phyloP scores from a whole-genome alignment of 768 basidiomycete species.

The Tephrocybe rancida region DNA sequence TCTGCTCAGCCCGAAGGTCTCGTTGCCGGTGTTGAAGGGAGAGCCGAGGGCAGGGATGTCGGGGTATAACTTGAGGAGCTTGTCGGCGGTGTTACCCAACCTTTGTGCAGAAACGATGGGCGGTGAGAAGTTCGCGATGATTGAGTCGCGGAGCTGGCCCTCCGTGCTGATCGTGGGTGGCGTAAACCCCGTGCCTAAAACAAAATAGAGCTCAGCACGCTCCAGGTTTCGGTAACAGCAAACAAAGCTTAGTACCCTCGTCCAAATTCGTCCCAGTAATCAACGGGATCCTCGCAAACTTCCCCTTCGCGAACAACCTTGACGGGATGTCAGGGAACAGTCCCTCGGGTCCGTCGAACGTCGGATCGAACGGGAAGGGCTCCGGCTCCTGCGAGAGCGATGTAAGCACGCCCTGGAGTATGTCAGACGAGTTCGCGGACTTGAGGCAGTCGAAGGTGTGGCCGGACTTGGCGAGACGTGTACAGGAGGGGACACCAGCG shows the following conservation, averaged over 20 bases:
- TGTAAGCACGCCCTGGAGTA: constrained; percentile 27
- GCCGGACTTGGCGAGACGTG: constrained; percentile 25
- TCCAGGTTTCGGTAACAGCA: background rate
- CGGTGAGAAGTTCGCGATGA: constrained; percentile 27
- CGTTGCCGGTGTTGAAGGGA: constrained; percentile 45
- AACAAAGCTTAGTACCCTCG: constrained; percentile 40
- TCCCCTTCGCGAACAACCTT: constrained; percentile 29
- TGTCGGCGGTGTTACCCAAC: constrained; percentile 18
- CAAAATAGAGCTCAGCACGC: background rate
- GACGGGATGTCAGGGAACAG: constrained; percentile 41
- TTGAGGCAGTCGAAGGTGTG: constrained; percentile 33
- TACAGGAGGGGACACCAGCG: constrained; percentile 27
- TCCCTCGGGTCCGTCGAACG: constrained; percentile 41
- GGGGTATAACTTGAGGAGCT: constrained; percentile 41
- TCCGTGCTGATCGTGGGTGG: constrained; percentile 23
- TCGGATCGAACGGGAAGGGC: constrained; percentile 36
- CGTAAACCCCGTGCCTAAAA: constrained; percentile 34
- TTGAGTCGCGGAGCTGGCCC: constrained; percentile 15
- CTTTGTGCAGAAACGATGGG: constrained; percentile 21
- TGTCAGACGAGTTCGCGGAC: constrained; percentile 27
- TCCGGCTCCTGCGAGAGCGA: constrained; percentile 23
- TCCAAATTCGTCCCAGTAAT: constrained; percentile 47
- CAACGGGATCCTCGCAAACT: constrained; percentile 41
- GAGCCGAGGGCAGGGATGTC: constrained; percentile 42
- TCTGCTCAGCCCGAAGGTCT: constrained; percentile 43